Evolutionary conservation across 1,284 basidiomycete genomes (phyloP), one percentile per base, ranked within the genome.

Genomic region (Vanrija sp.): DNA sequence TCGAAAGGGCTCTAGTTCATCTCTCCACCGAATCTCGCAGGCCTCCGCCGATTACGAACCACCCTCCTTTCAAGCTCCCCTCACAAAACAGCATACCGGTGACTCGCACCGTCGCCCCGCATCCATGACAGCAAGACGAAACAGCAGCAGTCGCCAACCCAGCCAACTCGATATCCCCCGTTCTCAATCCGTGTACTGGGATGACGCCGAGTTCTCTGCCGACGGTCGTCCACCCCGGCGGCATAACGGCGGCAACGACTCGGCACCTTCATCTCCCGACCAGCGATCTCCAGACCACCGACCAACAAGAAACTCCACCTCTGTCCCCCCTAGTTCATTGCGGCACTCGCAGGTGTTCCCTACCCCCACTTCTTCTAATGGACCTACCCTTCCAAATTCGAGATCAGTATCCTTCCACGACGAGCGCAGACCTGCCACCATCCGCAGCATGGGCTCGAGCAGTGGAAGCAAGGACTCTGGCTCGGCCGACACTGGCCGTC

Each of bases 181-280:
- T 18, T 72, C 71, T 2, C 68, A 71, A 28, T 73, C 73, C 7
- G 69, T 75, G 3, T 75, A 68, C 54, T 75, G 73, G 73, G 71
- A 73, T 48, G 68, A 75, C 28, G 61, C 69, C 9, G 65, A 69
- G 25, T 73, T 67, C 54, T 57, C 61, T 18, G 40, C 45, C 29
- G 18, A 46, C 26, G 12, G 25, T 19, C 21, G 42, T 29, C 29
- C 29, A 16, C 23, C n/a, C 3, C 19, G 28, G 25, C 12, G 9
- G 28, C 21, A 26, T 9, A 42, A 14, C 23, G 10, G 15, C 23
- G 44, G 51, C 23, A 51, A 43, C 16, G 29, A 52, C 21, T 43
- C 47, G 1, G 25, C 34, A 16, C 34, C 45, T 19, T 39, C 43
- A 39, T 48, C 52, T 16, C 40, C 25, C 18, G 52, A 53, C 39